These are phyloP conservation scores for Elaeis oleifera DNA, from an alignment of 202 grass and related monocot species.

Conservation along the genomic window DNA sequence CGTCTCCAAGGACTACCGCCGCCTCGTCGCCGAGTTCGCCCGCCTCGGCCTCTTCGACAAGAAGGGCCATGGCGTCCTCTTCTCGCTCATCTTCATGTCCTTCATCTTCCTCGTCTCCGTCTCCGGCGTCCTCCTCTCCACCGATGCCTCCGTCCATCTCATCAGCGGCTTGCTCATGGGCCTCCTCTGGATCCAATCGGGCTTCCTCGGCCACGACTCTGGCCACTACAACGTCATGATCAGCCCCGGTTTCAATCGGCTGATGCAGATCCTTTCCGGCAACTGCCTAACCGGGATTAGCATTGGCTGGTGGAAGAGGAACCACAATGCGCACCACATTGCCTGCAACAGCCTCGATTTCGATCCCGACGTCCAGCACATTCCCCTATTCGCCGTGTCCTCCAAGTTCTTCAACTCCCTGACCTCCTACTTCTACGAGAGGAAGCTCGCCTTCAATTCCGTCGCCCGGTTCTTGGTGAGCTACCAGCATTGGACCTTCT, in stretches of 20 bases:
- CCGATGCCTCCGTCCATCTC: background rate
- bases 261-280: slow-evolving; percentile 56
- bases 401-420: slow-evolving; percentile 41
- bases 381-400: background rate
- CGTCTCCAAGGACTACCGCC: no score
- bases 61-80: no score
- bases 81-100: no score
- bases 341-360: slow-evolving; percentile 76
- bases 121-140: slow-evolving; percentile 1
- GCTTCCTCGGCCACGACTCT: slow-evolving; percentile 30
- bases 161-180: slow-evolving; percentile 16
- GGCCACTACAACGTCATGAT: slow-evolving; percentile 26
- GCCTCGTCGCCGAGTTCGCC: no score
- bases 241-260: slow-evolving; percentile 30
- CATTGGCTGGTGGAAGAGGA: slow-evolving; percentile 91
- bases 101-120: background rate
- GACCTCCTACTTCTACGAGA: slow-evolving; percentile 49
- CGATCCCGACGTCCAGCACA: no score
- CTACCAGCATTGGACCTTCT: slow-evolving; percentile 83
- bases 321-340: slow-evolving; percentile 87
- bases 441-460: slow-evolving; percentile 46
- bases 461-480: slow-evolving; percentile 51
- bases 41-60: no score
- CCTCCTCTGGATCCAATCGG: slow-evolving; percentile 14
- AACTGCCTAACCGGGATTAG: slow-evolving; percentile 85